Evolutionary conservation across 2,329 filamentous ascomycete species (phyloP).

Genomic region (Magnaporthiopsis rhizophila): DNA sequence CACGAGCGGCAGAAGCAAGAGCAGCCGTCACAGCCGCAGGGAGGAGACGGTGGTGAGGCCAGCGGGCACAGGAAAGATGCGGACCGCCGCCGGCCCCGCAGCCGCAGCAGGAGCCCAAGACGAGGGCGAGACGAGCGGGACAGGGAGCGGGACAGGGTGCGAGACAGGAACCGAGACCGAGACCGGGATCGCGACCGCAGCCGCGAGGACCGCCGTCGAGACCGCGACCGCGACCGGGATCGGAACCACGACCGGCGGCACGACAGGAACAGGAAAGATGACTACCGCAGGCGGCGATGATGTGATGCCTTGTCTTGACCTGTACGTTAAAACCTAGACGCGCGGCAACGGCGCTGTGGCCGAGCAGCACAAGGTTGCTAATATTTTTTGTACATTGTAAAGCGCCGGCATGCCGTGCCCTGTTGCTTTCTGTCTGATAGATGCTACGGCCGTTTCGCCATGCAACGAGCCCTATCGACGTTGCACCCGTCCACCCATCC

Average conservation of each 20-base stretch:
- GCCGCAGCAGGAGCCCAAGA: conserved; percentile 30
- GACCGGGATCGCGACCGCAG: conserved; percentile 23
- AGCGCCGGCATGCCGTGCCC: neutral
- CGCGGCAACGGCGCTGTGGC: neutral
- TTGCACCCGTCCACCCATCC: neutral
- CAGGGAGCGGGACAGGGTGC: conserved; percentile 24
- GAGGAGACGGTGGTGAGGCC: conserved; percentile 15
- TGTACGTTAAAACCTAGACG: neutral
- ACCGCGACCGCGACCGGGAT: conserved; percentile 20
- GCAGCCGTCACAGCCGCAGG: conserved; percentile 12
- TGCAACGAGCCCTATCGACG: neutral
- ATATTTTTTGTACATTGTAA: neutral
- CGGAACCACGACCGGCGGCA: conserved; percentile 23
- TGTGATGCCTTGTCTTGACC: too few relatives aligned
- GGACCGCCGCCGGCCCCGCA: conserved; percentile 17
- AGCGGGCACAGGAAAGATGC: conserved; percentile 21
- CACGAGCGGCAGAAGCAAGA: conserved; percentile 32
- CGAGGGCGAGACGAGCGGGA: conserved; percentile 13
- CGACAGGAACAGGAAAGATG: conserved; percentile 13
- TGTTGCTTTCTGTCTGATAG: neutral
- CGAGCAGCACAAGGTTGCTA: neutral
- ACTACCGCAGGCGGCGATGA: conserved; percentile 5
- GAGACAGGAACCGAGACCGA: conserved; percentile 20
- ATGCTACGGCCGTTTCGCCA: neutral
- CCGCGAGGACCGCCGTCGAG: conserved; percentile 15